Percentiles rank a stretch among this genome's conserved stretches.
Conservation (phyloP, 352 stramenopile species). For the Phytophthora hybrid region DNA sequence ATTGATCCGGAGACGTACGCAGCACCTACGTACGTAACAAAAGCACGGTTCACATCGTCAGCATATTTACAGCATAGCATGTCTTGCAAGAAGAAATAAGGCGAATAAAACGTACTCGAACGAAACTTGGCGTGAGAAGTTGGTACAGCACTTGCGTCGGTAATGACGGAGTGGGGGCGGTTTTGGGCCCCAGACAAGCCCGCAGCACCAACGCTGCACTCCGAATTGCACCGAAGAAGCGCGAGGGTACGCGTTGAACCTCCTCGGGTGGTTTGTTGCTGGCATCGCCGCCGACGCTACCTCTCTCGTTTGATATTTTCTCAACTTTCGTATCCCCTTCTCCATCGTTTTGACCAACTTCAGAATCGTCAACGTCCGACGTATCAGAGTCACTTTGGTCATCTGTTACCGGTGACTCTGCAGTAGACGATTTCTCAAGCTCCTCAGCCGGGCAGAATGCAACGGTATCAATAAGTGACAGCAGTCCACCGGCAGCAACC, state of each 20-base stretch:
- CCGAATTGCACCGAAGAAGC: conserved; percentile 62
- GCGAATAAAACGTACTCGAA: conserved; percentile 51
- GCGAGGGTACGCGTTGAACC: conserved; percentile 42
- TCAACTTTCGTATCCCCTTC: conserved; percentile 18
- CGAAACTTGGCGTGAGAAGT: conserved; percentile 80
- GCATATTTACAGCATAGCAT: conserved; percentile 5
- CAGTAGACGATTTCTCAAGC: conserved; percentile 24
- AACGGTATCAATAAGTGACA: conserved; percentile 74
- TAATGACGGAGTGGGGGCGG: conserved; percentile 18
- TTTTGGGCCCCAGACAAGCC: conserved; percentile 61
- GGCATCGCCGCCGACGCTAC: background rate
- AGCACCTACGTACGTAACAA: conserved; percentile 50
- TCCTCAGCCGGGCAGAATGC: conserved; percentile 70
- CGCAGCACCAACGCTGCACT: conserved; percentile 66
- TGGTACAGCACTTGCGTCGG: conserved; percentile 76
- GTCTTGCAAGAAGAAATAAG: too few species aligned
- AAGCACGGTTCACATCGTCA: background rate
- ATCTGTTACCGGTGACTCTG: conserved; percentile 19
- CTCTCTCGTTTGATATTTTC: background rate
- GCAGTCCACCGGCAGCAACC: conserved; percentile 68
- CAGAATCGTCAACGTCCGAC: conserved; percentile 19
- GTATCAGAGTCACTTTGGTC: conserved; percentile 39
- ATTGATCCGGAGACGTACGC: conserved; percentile 62
- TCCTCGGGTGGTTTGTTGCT: conserved; percentile 16
- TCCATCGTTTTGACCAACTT: conserved; percentile 14